phyloP scores from a whole-genome alignment of 441 rosid genomes.

The Dalechampia spathulata region DNA sequence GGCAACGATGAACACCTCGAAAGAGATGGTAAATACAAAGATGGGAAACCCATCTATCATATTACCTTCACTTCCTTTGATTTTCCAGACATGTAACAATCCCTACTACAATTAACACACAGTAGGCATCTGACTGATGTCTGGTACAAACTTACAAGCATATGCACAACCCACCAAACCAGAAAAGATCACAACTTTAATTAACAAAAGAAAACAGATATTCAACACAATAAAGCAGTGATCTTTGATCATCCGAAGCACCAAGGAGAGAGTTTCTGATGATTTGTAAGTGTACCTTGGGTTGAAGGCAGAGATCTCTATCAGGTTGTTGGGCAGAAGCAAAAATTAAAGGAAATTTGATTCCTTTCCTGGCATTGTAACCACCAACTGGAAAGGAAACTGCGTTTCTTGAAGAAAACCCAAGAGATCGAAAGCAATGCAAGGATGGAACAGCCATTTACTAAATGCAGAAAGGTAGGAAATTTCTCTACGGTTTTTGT shows the following conservation, averaged over 20 bases:
- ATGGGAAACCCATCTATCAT: slow-evolving; percentile 21
- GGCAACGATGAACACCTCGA: slow-evolving; percentile 53
- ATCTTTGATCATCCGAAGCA: background rate
- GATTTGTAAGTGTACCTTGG: slow-evolving; percentile 25
- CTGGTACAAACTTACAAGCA: slow-evolving; percentile 14
- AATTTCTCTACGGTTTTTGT: background rate
- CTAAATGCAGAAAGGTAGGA: no score
- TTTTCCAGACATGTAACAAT: slow-evolving; percentile 38
- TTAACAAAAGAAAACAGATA: no score
- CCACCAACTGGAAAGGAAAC: slow-evolving; percentile 10
- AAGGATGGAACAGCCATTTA: slow-evolving; percentile 30
- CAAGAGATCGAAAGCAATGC: slow-evolving; percentile 21
- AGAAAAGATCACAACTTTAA: background rate
- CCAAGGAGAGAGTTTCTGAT: no score
- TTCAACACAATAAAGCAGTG: background rate
- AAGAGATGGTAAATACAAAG: slow-evolving; percentile 16
- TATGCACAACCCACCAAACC: no score
- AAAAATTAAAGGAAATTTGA: slow-evolving; percentile 20
- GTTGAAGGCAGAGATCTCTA: slow-evolving; percentile 15
- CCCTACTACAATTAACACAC: slow-evolving; percentile 18
- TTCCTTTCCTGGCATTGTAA: slow-evolving; percentile 19
- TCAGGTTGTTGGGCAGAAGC: slow-evolving; percentile 26
- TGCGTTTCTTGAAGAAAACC: slow-evolving; percentile 10
- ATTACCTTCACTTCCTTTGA: slow-evolving; percentile 16
- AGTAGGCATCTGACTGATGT: slow-evolving; percentile 35